Base-by-base conservation (phyloP, 176 grass and related monocot genomes). In the Saccharum spontaneum region DNA sequence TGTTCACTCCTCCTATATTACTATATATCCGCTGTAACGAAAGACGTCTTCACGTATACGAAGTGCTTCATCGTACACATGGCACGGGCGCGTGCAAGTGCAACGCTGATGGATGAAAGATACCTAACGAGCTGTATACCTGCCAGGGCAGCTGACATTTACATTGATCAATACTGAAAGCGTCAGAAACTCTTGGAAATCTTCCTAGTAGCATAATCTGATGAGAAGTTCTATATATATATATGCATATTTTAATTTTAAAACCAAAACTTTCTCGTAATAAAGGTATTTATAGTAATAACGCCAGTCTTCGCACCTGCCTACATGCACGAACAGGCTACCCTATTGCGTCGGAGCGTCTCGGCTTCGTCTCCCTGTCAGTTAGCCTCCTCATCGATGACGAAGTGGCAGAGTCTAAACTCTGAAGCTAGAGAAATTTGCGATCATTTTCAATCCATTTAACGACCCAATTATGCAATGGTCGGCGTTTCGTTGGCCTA, bases 401-500 rank as follows among this genome's bases (percentile, higher is more conserved):
- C 15, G 18, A 18, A 70, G 67, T 11, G 67, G 34, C 38, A 20
- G 8, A 20, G 8, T 38, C 36, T 70, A 9, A 10, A 2, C 18
- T 20, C 36, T 39, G 67, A 22, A 40, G 9, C 67, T 41, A 13
- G 70, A 28, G 28, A 28, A 17, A 26, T 28, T 28, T 28, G 70
- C 69, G 0, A 73, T 48, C 12, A 8, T 73, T 48, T 48, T 40
- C 48, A 6, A 6, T 64, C 61, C 61, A 64, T 64, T 64, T 64
- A 30, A 22, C n/a, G 4, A 6, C 1, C 20, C 17, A 46, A 28
- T 28, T 28, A 79, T 12, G 0, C 6, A 28, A 17, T 52, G 10
- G 46, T 81, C 45, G 22, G 57, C 41, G 8, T 80, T 81, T 75
- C 34, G 85, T 24, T 44, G 70, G 69, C 36, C 36, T 14, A 67